Base-by-base conservation (phyloP, 2,329 filamentous ascomycete species). In the Incumbomyces delicatus region DNA sequence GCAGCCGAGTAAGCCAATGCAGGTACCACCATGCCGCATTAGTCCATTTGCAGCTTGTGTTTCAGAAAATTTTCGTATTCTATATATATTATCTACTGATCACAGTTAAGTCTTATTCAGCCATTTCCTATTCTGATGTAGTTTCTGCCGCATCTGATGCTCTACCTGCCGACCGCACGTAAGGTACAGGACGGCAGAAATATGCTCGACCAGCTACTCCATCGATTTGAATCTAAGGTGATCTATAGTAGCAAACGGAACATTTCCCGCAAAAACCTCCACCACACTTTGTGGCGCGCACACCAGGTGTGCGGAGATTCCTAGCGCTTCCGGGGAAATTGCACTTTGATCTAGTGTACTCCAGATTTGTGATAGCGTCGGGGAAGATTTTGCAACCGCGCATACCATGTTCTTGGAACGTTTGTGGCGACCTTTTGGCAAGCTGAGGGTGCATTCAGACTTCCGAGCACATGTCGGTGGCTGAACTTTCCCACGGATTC, bases 321-420 rank as follows among this genome's bases (percentile, higher is more conserved):
- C 16, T 55, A 51, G 53, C 49, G 53, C 53, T 56, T 53, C 50
- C 52, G 52, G 50, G 50, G 51, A 56, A 50, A 56, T 56, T 56
- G 53, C 27, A 42, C 44, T 7, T 37, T 50, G 50, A 49, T 49
- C 48, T 49, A 36, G 40, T 41, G 30, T 50, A 51, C 52, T 51
- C 48, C 47, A 50, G 48, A 52, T 54, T 50, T 41, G 20, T 18
- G 39, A 48, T 51, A 47, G 53, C 47, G 35, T 47, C 51, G 49
- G 50, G 52, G 46, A 49, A 48, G 35, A 43, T 20, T 18, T 41
- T n/a, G n/a, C 41, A 44, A 44, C 30, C 17, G 18, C 30, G 33
- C 18, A n/a, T 35, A 12, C 20, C 8, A 29, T 37, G n/a, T 22
- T 13, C n/a, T 37, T 37, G 12, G 34, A 33, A 8, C 30, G n/a